Evolutionary conservation across 2,329 filamentous ascomycete species (phyloP).

Genomic region (Berkeleyomyces basicola): DNA sequence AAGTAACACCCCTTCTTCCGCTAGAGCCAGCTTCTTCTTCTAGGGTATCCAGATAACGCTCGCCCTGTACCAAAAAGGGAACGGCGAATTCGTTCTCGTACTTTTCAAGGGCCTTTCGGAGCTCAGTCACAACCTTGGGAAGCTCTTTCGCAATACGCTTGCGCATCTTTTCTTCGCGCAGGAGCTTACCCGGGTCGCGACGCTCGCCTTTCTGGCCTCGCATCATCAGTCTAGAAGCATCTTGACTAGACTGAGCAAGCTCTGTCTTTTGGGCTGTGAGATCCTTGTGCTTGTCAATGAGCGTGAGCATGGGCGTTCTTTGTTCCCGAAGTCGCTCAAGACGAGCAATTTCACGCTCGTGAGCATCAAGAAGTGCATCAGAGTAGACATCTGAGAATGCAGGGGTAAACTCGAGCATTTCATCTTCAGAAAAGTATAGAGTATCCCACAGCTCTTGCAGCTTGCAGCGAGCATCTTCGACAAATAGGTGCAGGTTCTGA

Average conservation of each 20-base stretch:
- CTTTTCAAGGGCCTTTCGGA: conserved; percentile 61
- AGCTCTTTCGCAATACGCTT: conserved; percentile 94
- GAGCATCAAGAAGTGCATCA: conserved; percentile 83
- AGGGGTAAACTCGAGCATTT: conserved; percentile 96
- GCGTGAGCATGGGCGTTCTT: conserved; percentile 62
- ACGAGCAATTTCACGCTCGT: conserved; percentile 76
- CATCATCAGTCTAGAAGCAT: conserved; percentile 81
- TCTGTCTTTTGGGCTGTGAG: conserved; percentile 78
- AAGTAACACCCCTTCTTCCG: conserved; percentile 33
- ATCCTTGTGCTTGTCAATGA: conserved; percentile 69
- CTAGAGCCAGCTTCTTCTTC: conserved; percentile 37
- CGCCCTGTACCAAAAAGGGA: conserved; percentile 82
- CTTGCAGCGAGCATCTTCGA: conserved; percentile 81
- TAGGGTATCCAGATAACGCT: conserved; percentile 78
- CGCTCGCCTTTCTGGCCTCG: conserved; percentile 86
- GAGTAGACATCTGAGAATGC: conserved; percentile 96
- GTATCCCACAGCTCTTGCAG: conserved; percentile 92
- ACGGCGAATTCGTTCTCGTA: conserved; percentile 93
- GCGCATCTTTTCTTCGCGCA: conserved; percentile 95
- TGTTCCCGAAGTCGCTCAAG: conserved; percentile 74
- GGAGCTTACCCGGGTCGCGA: conserved; percentile 81
- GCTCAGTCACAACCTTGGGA: conserved; percentile 74
- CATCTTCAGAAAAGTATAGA: conserved; percentile 88
- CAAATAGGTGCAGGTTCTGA: conserved; percentile 88
- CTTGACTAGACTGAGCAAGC: conserved; percentile 77